Base-by-base conservation (phyloP, 768 basidiomycete genomes). In the Mrakia blollopis region DNA sequence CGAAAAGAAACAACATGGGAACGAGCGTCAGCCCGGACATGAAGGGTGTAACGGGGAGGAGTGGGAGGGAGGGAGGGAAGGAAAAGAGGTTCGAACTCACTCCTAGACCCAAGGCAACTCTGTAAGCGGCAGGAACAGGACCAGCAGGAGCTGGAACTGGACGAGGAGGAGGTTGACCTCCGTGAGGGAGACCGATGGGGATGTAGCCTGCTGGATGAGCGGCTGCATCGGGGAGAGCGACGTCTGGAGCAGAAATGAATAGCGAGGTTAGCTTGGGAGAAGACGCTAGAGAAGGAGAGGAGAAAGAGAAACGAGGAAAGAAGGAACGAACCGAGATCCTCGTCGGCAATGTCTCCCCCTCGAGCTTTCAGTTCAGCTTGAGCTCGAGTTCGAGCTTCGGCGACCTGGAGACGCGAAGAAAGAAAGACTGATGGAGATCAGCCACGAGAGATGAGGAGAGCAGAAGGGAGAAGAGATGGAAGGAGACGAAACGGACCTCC, bases 341-440 rank as follows among this genome's bases (percentile, higher is more conserved):
- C 63, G 73, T 74, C 63, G 32, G 16, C 44, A 21, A 74, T 32
- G 28, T 74, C 73, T n/a, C 35, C 50, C 10, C 73, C 73, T 67
- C 50, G 41, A 14, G 62, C 73, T 16, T 41, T 28, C 18, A 74
- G 62, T 28, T 63, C 62, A 14, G 39, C 73, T 35, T 67, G 67
- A n/a, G 74, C 74, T 67, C 47, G 63, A 28, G 57, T 54, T 23
- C 65, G 63, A 25, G 74, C 74, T 10, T 68, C 65, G 14, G 32
- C 37, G 35, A 75, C 62, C 74, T 75, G 52, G 2, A 28, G 28
- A 21, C 18, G 9, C 3, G 5, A 68, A 18, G 69, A 6, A 50
- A 50, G 21, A 5, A 7, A 21, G 9, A 28, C n/a, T 1, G 2
- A 9, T 13, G 1, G n/a, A 54, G 47, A 30, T 71, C 69, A 52